phyloP scores from a whole-genome alignment of 208 protist genomes.

The Strigomonas culicis region DNA sequence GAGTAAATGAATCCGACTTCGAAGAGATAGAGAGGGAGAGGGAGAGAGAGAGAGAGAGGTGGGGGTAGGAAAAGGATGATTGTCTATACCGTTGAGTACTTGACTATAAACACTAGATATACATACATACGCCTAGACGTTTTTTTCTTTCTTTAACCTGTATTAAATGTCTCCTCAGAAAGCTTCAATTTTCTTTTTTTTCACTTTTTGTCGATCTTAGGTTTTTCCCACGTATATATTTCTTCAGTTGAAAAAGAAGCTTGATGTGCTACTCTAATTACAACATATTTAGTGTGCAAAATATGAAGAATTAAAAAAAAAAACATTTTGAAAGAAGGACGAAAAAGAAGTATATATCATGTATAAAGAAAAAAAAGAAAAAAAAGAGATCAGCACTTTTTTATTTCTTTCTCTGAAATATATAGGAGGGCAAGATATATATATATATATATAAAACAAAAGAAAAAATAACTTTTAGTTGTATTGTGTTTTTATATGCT shows the following conservation, averaged over 20 bases:
- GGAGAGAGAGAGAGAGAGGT: too few relatives aligned
- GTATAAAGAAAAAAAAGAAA: constrained; percentile 10
- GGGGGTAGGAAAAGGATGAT: too few relatives aligned
- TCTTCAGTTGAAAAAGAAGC: constrained; percentile 1
- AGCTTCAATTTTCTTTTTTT: constrained; percentile 8
- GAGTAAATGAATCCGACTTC: too few relatives aligned
- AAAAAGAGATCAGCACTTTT: constrained; percentile 5
- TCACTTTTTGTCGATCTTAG: too few relatives aligned
- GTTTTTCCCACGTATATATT: too few relatives aligned
- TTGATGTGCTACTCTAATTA: neutral
- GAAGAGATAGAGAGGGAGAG: too few relatives aligned
- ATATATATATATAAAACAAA: neutral
- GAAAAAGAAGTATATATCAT: too few relatives aligned
- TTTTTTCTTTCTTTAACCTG: constrained; percentile 7
- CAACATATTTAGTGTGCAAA: too few relatives aligned
- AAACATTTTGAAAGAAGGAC: constrained; percentile 10
- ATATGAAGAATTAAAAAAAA: constrained; percentile 6
- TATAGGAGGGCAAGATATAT: neutral
- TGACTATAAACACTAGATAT: neutral
- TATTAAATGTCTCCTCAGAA: neutral
- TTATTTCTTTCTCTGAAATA: constrained; percentile 3
- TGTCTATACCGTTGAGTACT: too few relatives aligned
- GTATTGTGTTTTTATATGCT: constrained; percentile 12
- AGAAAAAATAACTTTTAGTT: constrained; percentile 7
- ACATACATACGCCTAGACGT: neutral